Evolutionary conservation across 257 asterid genomes (phyloP), one percentile per base, ranked within the genome.

Genomic region (Ajuga chamaepitys): DNA sequence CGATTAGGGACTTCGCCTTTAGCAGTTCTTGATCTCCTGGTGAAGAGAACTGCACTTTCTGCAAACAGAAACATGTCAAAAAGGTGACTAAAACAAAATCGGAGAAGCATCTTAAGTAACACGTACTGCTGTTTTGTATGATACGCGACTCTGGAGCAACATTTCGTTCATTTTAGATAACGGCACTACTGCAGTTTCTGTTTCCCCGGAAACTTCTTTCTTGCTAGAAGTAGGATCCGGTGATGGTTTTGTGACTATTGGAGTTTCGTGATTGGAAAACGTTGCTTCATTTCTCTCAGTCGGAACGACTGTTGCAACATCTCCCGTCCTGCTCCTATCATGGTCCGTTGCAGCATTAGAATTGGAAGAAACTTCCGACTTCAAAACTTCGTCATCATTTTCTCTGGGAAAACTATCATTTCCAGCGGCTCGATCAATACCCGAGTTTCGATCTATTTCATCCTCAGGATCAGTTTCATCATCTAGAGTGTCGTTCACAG

Each of bases 31-130:
- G 74, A 85, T 90, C 99, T 20, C 59, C 80, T 16, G 73, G 46
- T 25, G 95, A 84, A 70, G 83, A 55, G 95, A 92, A 88, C 59
- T 57, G 74, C 59, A 93, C 83, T 64, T 72, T 88, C 97, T 94
- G 80, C 40, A 76, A 61, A 47, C 32, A 75, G 22, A 77, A 62
- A 61, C 62, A 48, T 35, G 56, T 20, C 18, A 42, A 38, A 68
- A 38, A 25, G 35, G 28, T 11, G n/a, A 5, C 17, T 9, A 16
- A 22, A 45, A 34, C 25, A 37, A 1, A 12, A 25, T 24, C 45
- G 30, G 38, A 13, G 17, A 66, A 41, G 34, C 13, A 71, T 55
- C 17, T 41, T 26, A 58, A 35, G 45, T 13, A 47, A 75, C 8
- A 65, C 81, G 69, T 81, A 93, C 99, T 88, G 67, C 58, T 47